Evolutionary conservation across 345 rosid genomes (phyloP), one percentile per base, ranked within the genome.

Genomic region (Hibiscus trionum): DNA sequence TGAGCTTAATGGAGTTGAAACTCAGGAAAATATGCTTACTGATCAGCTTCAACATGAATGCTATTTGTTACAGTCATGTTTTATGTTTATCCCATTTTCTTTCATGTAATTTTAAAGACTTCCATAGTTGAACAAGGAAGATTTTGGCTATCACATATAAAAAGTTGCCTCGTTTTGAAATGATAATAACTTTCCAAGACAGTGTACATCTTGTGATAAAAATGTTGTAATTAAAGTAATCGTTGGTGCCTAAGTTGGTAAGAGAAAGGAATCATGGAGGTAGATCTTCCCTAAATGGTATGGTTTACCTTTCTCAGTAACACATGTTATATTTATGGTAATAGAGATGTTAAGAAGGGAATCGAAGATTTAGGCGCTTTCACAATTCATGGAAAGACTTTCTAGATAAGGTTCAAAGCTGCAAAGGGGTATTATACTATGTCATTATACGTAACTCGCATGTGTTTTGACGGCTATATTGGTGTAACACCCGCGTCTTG

Each of bases 1-100:
- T 12, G 86, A 77, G 77, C 84, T 83, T 58, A 80, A 69, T 16
- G 77, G 78, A 72, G 78, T 78, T 75, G 88, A 80, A 29, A 80
- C 80, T 69, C 88, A 86, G 93, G 93, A 85, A 75, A 66, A 7
- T 19, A 44, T 57, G 46, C 66, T 50, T 10, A 33, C 47, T 17
- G 5, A 49, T 61, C 6, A 27, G 56, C 63, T 21, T 44, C 70
- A 55, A 61, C 46, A 8, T 63, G 31, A 61, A 11, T 69, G 69
- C 12, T 55, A 37, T 62, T 69, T 63, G n/a, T 59, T 65, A 5
- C 59, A 50, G 27, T 5, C 58, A 7, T 72, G 55, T 53, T 59
- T 24, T 17, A 35, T 70, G 57, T 33, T 62, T 59, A 33, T 56
- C 63, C 35, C 17, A 3, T 53, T 47, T 7, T 53, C 55, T 44